A percentile compares a stretch with the other conserved stretches of the same genome.
phyloP scores from a whole-genome alignment of 495 filamentous ascomycete genomes.

The Massariosphaeria phaeospora region DNA sequence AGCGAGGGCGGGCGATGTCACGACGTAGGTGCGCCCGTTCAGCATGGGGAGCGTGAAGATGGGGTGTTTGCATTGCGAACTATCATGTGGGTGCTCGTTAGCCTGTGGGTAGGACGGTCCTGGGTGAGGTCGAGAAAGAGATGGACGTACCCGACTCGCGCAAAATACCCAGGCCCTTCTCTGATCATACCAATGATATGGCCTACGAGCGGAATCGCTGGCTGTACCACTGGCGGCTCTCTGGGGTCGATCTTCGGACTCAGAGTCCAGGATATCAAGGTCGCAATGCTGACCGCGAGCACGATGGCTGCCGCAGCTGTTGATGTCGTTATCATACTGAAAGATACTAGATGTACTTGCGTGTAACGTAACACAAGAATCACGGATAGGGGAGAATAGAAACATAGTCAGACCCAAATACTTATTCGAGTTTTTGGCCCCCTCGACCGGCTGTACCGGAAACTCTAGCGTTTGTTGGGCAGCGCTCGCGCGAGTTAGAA shows the following conservation, averaged over 20 bases:
- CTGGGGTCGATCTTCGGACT: slow-evolving; percentile 36
- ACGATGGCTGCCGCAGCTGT: slow-evolving; percentile 2
- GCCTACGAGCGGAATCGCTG: slow-evolving; percentile 45
- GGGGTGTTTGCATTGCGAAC: slow-evolving; percentile 28
- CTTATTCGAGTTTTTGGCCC: no score
- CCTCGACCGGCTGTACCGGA: no score
- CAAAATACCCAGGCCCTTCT: slow-evolving; percentile 42
- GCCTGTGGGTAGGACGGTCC: neutral
- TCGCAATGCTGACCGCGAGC: neutral
- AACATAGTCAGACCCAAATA: no score
- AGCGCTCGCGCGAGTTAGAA: no score
- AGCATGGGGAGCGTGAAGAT: slow-evolving; percentile 47
- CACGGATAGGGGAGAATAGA: no score
- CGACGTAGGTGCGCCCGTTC: slow-evolving; percentile 44
- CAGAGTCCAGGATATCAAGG: slow-evolving; percentile 2
- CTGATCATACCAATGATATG: slow-evolving; percentile 44
- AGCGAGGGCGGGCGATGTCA: slow-evolving; percentile 44
- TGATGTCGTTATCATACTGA: no score
- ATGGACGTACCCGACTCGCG: slow-evolving; percentile 13
- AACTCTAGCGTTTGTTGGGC: no score
- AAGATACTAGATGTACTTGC: no score
- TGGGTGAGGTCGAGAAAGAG: neutral
- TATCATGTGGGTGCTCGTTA: slow-evolving; percentile 3
- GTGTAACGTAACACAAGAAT: no score
- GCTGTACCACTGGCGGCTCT: slow-evolving; percentile 45